Base-by-base conservation (phyloP, 2,329 filamentous ascomycete genomes). In the Aspergillaceae sp. region DNA sequence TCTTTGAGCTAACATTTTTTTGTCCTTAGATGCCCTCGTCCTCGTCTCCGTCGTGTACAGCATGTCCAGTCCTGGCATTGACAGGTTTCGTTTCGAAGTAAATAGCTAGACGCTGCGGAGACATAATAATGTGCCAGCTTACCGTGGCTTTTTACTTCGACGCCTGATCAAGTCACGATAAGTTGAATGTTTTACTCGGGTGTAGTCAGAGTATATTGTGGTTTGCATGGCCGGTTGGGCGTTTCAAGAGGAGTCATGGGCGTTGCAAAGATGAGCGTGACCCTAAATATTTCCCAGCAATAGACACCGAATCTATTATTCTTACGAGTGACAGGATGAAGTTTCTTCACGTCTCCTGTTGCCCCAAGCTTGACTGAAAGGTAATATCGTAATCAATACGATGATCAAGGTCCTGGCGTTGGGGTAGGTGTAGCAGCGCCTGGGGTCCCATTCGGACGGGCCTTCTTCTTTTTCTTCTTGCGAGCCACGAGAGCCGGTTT, bases 401-500 rank as follows among this genome's bases (percentile, higher is more conserved):
- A 3, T 27, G 36, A 19, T 63, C 56, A 65, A 47, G 59, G 59
- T 7, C 59, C 63, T 1, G 63, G 61, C 3, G 69, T 63, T 32
- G 73, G 72, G 34, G 72, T 74, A 1, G 82, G 81, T 1, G 77
- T 74, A 0, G 76, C 76, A 53, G 80, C 80, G 3, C 74, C 77
- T 5, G 66, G 65, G 10, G 58, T 50, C 7, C 62, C 67, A 55
- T 66, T 68, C 19, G 54, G 48, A 6, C 59, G 81, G 44, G 78
- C 77, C 72, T 83, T 87, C 77, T 84, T 88, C 74, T 86, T 89
- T 65, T 83, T 87, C 72, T 84, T 89, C 59, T 76, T 82, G 44
- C 77, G 73, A 1, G 81, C 78, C 11, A 90, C 73, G 4, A 91
- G 84, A n/a, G 82, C 84, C 1, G 88, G 87, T 58, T 83, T 87